These are phyloP conservation scores for Exophiala xenobiotica DNA, from an alignment of 2,329 filamentous ascomycete species.

Conservation along the genomic window DNA sequence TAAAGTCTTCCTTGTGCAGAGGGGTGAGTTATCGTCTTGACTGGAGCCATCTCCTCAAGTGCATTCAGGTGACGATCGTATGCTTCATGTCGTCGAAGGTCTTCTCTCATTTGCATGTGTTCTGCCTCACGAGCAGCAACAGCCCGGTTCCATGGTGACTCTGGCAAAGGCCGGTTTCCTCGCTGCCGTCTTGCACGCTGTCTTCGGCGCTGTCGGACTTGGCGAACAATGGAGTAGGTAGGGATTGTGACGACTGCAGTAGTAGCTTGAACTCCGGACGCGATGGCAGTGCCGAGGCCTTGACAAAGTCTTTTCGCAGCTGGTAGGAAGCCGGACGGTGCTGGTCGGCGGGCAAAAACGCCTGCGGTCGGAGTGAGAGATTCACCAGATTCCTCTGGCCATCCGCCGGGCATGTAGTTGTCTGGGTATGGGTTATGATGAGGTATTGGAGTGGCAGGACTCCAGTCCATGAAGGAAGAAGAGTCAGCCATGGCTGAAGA, in stretches of 20 bases:
- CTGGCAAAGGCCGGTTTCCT: not conserved
- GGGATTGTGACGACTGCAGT: constrained; percentile 13
- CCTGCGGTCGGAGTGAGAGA: constrained; percentile 12
- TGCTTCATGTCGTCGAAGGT: not conserved
- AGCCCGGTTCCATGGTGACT: constrained; percentile 19
- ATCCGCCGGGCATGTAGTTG: constrained; percentile 25
- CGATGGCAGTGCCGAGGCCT: constrained; percentile 9
- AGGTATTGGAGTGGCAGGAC: constrained; percentile 20
- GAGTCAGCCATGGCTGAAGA: constrained; percentile 25
- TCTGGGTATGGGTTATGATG: constrained; percentile 18
- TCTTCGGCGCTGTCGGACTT: constrained; percentile 10
- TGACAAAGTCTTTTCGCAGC: constrained; percentile 20
- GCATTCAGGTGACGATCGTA: no score
- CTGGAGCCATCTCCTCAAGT: no score
- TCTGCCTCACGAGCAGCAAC: not conserved
- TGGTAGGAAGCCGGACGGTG: constrained; percentile 8
- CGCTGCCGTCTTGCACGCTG: constrained; percentile 6
- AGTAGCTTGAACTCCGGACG: constrained; percentile 2
- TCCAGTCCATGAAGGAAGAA: constrained; percentile 28
- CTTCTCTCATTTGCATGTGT: no score
- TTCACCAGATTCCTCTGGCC: constrained; percentile 13
- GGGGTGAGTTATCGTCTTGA: not conserved
- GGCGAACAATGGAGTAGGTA: constrained; percentile 18
- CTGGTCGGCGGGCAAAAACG: constrained; percentile 15
- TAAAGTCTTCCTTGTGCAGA: constrained; percentile 1